Conservation (phyloP, 2,329 filamentous ascomycete species). For the Botrytis fragariae region DNA sequence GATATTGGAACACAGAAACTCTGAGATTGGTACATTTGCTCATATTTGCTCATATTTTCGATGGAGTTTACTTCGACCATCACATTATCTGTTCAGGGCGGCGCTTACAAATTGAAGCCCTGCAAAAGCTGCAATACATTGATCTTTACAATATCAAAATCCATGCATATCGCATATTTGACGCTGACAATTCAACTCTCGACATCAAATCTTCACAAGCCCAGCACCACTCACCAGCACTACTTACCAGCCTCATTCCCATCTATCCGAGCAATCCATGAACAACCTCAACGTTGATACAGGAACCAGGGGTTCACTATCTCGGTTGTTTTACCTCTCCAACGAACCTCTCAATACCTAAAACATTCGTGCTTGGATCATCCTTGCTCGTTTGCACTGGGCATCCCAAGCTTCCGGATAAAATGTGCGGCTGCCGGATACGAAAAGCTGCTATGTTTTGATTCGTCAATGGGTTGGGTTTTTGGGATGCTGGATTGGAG, state of each 20-base stretch:
- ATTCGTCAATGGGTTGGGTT: background rate
- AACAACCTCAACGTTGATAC: background rate
- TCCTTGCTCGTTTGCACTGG: background rate
- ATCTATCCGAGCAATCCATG: background rate
- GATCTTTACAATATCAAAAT: background rate
- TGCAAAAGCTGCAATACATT: background rate
- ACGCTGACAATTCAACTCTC: background rate
- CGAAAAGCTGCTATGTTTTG: background rate
- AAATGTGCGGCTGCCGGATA: background rate
- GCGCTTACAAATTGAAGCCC: background rate
- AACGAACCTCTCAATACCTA: background rate
- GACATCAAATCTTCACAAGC: background rate
- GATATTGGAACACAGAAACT: background rate
- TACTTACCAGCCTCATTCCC: background rate
- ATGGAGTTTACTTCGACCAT: background rate
- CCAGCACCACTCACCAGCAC: background rate
- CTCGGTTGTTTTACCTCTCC: background rate
- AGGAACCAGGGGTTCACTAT: background rate
- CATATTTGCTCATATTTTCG: background rate
- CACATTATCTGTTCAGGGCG: background rate
- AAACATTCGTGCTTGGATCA: background rate
- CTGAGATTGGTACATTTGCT: background rate
- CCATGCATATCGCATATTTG: background rate
- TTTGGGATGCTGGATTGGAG: background rate
- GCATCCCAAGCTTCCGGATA: background rate